Evolutionary conservation across 352 stramenopile species (phyloP).

Genomic region (Elongisporangium undulatum): DNA sequence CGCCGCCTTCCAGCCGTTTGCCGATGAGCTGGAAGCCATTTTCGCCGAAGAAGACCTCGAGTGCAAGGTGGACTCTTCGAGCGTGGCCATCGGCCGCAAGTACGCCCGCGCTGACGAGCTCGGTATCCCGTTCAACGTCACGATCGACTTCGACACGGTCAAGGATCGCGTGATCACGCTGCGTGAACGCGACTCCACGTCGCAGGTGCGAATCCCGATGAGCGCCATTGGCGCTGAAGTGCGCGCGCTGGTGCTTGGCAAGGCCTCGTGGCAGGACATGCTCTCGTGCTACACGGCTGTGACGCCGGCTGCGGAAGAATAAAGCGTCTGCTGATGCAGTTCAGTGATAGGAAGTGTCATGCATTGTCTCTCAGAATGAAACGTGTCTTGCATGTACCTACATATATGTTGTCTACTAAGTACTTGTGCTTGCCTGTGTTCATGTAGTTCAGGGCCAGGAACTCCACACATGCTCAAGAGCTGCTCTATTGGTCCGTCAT

Average conservation of each 20-base stretch:
- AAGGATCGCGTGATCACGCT: constrained; percentile 93
- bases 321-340: neutral
- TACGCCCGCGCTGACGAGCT: constrained; percentile 98
- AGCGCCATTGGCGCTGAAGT: constrained; percentile 75
- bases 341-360: neutral
- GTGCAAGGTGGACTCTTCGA: constrained; percentile 95
- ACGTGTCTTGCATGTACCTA: neutral
- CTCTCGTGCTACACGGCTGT: constrained; percentile 83
- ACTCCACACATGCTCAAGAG: no score
- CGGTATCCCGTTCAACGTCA: constrained; percentile 97
- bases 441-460: no score
- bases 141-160: constrained; percentile 98
- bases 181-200: constrained; percentile 96
- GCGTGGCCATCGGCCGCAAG: constrained; percentile 93
- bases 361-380: neutral
- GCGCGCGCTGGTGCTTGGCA: constrained; percentile 84
- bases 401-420: no score
- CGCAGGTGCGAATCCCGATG: constrained; percentile 94
- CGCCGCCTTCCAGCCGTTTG: constrained; percentile 76
- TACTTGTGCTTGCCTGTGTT: no score
- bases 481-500: no score
- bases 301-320: constrained; percentile 28
- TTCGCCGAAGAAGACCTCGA: constrained; percentile 65
- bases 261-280: constrained; percentile 79
- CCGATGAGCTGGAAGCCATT: constrained; percentile 67